Evolutionary conservation across 495 filamentous ascomycete species (phyloP).

Genomic region (Hyphodiscus hymeniophilus): DNA sequence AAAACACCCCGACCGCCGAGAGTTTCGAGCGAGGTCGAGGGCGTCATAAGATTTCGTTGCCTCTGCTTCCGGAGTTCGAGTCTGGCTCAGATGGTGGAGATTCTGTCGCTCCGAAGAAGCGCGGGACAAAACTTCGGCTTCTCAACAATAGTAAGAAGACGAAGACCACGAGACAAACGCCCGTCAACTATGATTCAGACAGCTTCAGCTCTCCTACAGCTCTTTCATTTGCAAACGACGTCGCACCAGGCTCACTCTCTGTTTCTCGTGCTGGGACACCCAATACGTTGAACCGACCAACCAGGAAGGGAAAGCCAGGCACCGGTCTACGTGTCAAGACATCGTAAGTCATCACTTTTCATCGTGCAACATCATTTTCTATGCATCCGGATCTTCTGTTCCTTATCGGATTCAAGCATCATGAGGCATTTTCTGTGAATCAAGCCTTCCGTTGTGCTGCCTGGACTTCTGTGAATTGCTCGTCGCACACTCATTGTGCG

Average conservation of each 20-base stretch:
- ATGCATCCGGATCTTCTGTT: background rate
- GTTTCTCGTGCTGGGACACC: conserved; percentile 51
- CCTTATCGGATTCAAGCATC: background rate
- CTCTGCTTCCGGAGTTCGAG: conserved; percentile 9
- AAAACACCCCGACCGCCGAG: conserved; percentile 2
- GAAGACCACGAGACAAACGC: conserved; percentile 21
- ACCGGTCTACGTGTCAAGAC: conserved; percentile 54
- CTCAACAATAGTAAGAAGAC: conserved; percentile 17
- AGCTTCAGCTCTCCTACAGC: conserved; percentile 24
- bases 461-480: conserved; percentile 10
- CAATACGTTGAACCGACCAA: conserved; percentile 34
- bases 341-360: conserved; percentile 48
- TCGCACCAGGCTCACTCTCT: conserved; percentile 32
- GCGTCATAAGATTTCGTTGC: conserved; percentile 4
- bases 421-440: too few species aligned
- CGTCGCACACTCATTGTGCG: conserved; percentile 22
- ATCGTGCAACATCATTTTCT: conserved; percentile 2
- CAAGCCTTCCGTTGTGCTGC: conserved; percentile 10
- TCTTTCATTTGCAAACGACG: conserved; percentile 21
- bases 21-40: conserved; percentile 13
- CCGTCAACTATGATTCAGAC: conserved; percentile 30
- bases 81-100: conserved; percentile 16
- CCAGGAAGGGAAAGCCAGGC: conserved; percentile 45
- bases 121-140: conserved; percentile 24
- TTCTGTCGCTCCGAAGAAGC: conserved; percentile 8